Evolutionary conservation across 1,284 basidiomycete genomes (phyloP), one percentile per base, ranked within the genome.

Genomic region (Sporisorium exsertum): DNA sequence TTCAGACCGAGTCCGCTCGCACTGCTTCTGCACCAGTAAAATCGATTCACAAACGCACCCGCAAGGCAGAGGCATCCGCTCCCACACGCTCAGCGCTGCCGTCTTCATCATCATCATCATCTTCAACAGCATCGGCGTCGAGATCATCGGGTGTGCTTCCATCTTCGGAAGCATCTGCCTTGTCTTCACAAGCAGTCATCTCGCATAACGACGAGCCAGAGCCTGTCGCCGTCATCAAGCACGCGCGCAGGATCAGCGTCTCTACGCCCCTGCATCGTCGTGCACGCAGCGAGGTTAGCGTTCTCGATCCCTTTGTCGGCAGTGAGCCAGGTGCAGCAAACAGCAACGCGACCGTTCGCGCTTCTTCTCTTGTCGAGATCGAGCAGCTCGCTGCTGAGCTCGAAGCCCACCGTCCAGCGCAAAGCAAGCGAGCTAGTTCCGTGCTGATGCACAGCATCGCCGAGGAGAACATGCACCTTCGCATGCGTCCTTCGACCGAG

Each of bases 221-320:
- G 18, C 20, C 35, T 2, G 45, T 26, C 5, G 59, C 63, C 22
- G 50, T 43, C 43, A 65, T 71, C 63, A 57, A 58, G 32, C 50
- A 53, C 2, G 65, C 71, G 13, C 65, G 60, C 6, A 58, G 68
- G 12, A 71, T 75, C 54, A 67, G 59, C 52, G 58, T 75, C 46
- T 53, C 72, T 12, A 75, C 72, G 2, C 72, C 72, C 8, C 18
- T 54, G 0, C 72, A 75, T 46, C 57, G 72, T 20, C 72, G 72
- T 29, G 68, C 64, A 3, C 60, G 68, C 40, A 75, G 72, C 55
- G 72, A 75, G 12, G 58, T 57, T 32, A 67, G 67, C 58, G 26
- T 64, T 7, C 32, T 70, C 18, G 72, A 71, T 13, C 64, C 72
- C 5, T 54, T 58, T 16, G 45, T 74, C 33, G 37, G n/a, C 37